Percentiles rank a stretch among this genome's conserved stretches.
These are phyloP conservation scores for Begonia fuchsioides DNA, from an alignment of 306 rosid species.

Conservation along the genomic window DNA sequence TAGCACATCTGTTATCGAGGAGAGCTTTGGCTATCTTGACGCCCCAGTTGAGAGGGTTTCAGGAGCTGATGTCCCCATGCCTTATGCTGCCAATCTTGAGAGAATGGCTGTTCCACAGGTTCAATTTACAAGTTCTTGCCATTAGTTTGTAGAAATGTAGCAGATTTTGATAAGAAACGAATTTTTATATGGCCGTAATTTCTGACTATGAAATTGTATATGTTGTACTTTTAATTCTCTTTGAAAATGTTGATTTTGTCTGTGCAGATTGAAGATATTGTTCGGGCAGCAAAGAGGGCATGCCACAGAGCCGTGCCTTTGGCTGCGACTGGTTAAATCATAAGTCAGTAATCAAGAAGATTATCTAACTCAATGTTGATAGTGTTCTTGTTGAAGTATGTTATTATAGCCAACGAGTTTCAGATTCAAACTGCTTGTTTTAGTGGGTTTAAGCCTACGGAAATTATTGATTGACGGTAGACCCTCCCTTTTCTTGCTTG, in stretches of 20 bases:
- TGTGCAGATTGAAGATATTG: slow-evolving; percentile 80
- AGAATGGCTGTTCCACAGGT: slow-evolving; percentile 97
- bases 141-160: neutral
- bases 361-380: too few species aligned
- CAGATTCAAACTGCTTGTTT: too few species aligned
- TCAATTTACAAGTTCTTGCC: neutral
- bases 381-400: too few species aligned
- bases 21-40: slow-evolving; percentile 90
- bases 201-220: neutral
- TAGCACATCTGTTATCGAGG: slow-evolving; percentile 90
- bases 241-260: too few species aligned
- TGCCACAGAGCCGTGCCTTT: slow-evolving; percentile 63
- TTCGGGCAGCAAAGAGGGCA: slow-evolving; percentile 91
- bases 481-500: too few species aligned
- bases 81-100: slow-evolving; percentile 94
- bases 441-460: too few species aligned
- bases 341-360: slow-evolving; percentile 1
- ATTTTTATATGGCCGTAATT: neutral
- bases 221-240: slow-evolving; percentile 7
- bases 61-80: slow-evolving; percentile 99
- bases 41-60: slow-evolving; percentile 91
- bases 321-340: slow-evolving; percentile 61
- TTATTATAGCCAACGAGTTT: too few species aligned
- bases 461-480: too few species aligned
- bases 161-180: neutral